phyloP scores from a whole-genome alignment of 805 yeast genomes.

The Teunomyces aglyptinius region DNA sequence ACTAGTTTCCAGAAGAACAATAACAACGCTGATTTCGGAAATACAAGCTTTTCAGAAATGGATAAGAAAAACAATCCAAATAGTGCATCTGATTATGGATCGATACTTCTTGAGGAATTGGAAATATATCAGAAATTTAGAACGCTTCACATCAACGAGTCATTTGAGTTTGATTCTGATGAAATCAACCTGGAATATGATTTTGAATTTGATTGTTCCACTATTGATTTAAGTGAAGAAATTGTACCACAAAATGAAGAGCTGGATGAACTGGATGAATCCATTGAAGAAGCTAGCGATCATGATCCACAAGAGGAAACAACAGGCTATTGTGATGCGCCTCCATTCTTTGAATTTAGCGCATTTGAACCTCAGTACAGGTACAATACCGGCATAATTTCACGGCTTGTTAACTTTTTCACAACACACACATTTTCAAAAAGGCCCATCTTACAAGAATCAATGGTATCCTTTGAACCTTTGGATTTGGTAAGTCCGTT shows the following conservation, averaged over 20 bases:
- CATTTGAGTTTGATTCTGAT: not conserved
- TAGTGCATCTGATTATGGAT: not conserved
- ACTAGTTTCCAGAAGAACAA: not conserved
- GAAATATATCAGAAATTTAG: not conserved
- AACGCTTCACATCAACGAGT: not conserved
- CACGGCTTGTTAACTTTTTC: not conserved
- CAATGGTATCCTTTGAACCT: not conserved
- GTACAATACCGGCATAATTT: not conserved
- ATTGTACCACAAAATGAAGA: not conserved
- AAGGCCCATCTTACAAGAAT: not conserved
- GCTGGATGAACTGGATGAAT: not conserved
- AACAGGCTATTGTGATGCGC: too few relatives aligned
- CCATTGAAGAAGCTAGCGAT: not conserved
- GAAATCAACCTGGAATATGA: not conserved
- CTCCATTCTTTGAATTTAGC: not conserved
- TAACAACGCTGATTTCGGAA: not conserved
- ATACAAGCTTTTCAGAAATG: not conserved
- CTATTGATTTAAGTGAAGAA: not conserved
- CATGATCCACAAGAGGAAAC: not conserved
- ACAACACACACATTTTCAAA: not conserved
- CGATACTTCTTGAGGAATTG: not conserved
- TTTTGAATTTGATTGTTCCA: not conserved
- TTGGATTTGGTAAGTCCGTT: constrained; percentile 1
- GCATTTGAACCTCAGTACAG: not conserved
- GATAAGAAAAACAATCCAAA: not conserved